Evolutionary conservation across 495 filamentous ascomycete species (phyloP).

Genomic region (Penicillium paxilli): DNA sequence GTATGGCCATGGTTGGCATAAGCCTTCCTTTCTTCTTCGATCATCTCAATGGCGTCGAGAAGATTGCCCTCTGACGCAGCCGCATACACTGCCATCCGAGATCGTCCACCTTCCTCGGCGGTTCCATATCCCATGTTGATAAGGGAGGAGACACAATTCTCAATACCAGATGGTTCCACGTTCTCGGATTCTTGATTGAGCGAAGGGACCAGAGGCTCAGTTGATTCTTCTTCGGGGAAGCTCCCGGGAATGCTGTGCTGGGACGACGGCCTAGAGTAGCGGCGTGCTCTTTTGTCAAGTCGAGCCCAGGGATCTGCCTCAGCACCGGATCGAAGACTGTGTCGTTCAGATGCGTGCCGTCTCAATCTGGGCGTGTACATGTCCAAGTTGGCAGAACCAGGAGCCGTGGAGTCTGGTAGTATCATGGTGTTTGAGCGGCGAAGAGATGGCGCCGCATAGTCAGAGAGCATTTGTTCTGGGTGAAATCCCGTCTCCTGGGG

Average conservation of each 20-base stretch:
- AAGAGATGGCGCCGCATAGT: not conserved
- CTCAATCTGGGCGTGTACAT: constrained; percentile 7
- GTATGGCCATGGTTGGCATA: constrained; percentile 36
- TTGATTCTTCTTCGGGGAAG: constrained; percentile 28
- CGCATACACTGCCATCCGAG: constrained; percentile 52
- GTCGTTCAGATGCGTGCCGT: constrained; percentile 26
- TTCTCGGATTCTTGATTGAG: not conserved
- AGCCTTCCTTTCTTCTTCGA: constrained; percentile 54
- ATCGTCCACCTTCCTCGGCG: constrained; percentile 37
- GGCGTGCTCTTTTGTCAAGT: constrained; percentile 20
- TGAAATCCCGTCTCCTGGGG: not conserved
- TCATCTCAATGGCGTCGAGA: constrained; percentile 54
- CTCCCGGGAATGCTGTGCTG: constrained; percentile 28
- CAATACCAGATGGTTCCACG: constrained; percentile 29
- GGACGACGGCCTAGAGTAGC: constrained; percentile 10
- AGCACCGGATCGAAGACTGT: constrained; percentile 20
- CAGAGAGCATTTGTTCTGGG: not conserved
- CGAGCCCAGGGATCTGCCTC: constrained; percentile 20
- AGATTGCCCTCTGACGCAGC: constrained; percentile 49
- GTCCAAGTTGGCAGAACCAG: not conserved
- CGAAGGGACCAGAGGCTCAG: not conserved
- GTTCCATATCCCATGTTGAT: constrained; percentile 51
- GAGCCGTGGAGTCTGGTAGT: not conserved
- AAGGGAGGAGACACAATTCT: constrained; percentile 47
- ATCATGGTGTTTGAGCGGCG: constrained; percentile 30